phyloP scores from a whole-genome alignment of 768 basidiomycete species.

The Strobilomyces confusus region DNA sequence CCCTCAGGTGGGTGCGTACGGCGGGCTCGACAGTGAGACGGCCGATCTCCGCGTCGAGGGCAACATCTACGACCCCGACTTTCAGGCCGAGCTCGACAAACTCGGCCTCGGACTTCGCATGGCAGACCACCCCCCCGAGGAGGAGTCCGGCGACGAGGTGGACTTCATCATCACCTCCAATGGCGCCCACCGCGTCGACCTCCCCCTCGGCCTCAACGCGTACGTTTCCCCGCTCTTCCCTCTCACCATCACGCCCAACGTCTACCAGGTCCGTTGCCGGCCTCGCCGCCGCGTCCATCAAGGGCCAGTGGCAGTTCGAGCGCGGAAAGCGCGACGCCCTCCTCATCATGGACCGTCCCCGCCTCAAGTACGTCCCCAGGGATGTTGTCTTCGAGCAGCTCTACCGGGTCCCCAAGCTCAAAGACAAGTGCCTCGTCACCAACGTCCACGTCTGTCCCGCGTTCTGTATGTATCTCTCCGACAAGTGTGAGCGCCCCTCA shows the following conservation, averaged over 20 bases:
- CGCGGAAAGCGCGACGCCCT: constrained; percentile 32
- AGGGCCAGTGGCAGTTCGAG: constrained; percentile 34
- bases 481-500: constrained; percentile 15
- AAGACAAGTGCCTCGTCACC: constrained; percentile 33
- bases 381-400: constrained; percentile 24
- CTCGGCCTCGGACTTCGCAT: constrained; percentile 1
- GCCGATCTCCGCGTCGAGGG: constrained; percentile 30
- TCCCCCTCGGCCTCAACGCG: constrained; percentile 16
- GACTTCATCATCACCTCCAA: constrained; percentile 23
- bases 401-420: constrained; percentile 21
- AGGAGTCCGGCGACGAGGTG: constrained; percentile 14
- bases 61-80: constrained; percentile 29
- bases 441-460: constrained; percentile 31
- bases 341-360: constrained; percentile 32
- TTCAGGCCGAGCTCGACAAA: constrained; percentile 15
- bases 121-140: constrained; percentile 13
- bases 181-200: constrained; percentile 14
- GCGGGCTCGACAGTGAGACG: constrained; percentile 25
- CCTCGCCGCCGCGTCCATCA: constrained; percentile 29
- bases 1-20: constrained; percentile 35
- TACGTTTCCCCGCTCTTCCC: constrained; percentile 7
- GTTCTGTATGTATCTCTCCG: constrained; percentile 31
- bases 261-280: constrained; percentile 21
- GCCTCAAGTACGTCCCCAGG: constrained; percentile 14
- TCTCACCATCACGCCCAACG: background rate